Percentiles rank a stretch among this genome's conserved stretches.
phyloP scores from a whole-genome alignment of 768 basidiomycete genomes.

The Cubamyces sp. region DNA sequence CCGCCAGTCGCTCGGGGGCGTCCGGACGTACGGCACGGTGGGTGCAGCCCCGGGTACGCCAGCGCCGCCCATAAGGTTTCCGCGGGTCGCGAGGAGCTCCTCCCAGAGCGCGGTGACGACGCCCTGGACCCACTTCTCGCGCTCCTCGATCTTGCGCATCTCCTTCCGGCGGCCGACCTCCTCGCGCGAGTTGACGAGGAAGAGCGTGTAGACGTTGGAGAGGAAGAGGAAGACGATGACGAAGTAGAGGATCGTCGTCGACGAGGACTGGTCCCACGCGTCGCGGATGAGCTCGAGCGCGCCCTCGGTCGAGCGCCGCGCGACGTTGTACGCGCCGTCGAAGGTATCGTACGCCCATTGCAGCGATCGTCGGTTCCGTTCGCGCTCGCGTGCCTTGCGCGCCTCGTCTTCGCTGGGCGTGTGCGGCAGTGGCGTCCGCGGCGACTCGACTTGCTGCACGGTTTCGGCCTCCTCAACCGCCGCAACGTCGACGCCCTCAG shows the following conservation, averaged over 20 bases:
- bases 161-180: constrained; percentile 50
- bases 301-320: constrained; percentile 65
- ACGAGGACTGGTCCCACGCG: constrained; percentile 77
- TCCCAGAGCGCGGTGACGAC: constrained; percentile 76
- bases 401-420: constrained; percentile 39
- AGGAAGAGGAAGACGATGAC: constrained; percentile 54
- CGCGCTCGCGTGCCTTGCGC: constrained; percentile 62
- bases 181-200: constrained; percentile 65
- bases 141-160: constrained; percentile 60
- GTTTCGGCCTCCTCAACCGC: constrained; percentile 53
- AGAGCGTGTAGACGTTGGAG: constrained; percentile 59
- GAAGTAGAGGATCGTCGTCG: constrained; percentile 72
- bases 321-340: constrained; percentile 75
- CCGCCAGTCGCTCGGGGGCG: constrained; percentile 39
- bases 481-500: constrained; percentile 72
- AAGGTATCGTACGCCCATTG: constrained; percentile 92
- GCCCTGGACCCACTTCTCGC: constrained; percentile 75
- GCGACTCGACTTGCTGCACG: constrained; percentile 29
- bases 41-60: background rate
- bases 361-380: constrained; percentile 70
- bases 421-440: constrained; percentile 13
- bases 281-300: constrained; percentile 80
- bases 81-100: constrained; percentile 52
- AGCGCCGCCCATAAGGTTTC: constrained; percentile 38
- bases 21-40: constrained; percentile 8